phyloP scores from a whole-genome alignment of 1,139 yeast species.

The Pichia sp. region DNA sequence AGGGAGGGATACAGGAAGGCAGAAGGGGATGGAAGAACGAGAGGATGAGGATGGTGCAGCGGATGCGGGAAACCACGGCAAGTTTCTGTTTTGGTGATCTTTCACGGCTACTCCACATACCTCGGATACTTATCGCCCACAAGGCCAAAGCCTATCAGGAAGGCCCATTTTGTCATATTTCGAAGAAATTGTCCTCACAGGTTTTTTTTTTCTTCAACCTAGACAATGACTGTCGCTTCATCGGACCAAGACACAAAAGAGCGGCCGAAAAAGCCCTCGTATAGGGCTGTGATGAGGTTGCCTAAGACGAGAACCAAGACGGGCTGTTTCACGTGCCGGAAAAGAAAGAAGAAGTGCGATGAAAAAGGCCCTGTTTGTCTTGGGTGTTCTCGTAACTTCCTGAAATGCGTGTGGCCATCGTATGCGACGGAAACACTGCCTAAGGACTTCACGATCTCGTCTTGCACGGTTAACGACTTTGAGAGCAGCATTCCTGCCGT shows the following conservation, averaged over 20 bases:
- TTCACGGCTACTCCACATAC: no score
- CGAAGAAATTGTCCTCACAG: background rate
- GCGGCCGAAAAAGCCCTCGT: slow-evolving; percentile 3
- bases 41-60: no score
- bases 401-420: slow-evolving; percentile 41
- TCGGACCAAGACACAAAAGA: slow-evolving; percentile 3
- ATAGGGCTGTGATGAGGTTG: slow-evolving; percentile 15
- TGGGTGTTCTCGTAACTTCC: slow-evolving; percentile 38
- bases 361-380: slow-evolving; percentile 39
- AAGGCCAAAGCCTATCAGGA: background rate
- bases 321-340: slow-evolving; percentile 47
- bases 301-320: slow-evolving; percentile 36
- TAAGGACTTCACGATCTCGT: slow-evolving; percentile 29
- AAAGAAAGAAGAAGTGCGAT: slow-evolving; percentile 49
- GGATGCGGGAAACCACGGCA: no score
- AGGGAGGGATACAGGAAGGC: background rate
- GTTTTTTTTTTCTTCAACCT: background rate
- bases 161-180: background rate
- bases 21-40: background rate
- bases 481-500: background rate
- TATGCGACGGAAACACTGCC: slow-evolving; percentile 34
- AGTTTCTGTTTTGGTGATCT: no score
- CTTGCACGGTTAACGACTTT: slow-evolving; percentile 20
- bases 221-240: background rate
- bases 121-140: background rate